Conservation (phyloP, 371 early-diverging fungal species). For the Cokeromyces recurvatus region DNA sequence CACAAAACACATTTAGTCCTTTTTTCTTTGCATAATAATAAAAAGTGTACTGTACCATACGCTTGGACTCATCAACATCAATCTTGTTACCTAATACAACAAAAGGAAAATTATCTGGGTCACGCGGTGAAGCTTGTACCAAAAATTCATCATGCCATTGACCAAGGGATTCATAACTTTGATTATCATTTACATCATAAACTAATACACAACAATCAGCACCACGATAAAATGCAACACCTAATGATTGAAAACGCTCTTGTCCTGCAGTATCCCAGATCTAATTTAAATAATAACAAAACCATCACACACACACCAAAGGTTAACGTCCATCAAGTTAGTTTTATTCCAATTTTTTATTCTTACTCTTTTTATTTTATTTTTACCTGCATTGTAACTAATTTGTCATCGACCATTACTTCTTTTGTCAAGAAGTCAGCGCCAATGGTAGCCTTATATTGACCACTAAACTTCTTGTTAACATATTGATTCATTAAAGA, state of each 20-base stretch:
- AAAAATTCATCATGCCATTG: conserved; percentile 97
- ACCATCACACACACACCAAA: too few relatives aligned
- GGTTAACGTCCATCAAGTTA: too few relatives aligned
- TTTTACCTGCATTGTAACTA: conserved; percentile 86
- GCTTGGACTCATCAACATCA: conserved; percentile 90
- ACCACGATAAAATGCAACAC: conserved; percentile 96
- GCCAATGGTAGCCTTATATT: conserved; percentile 99
- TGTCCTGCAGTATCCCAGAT: conserved; percentile 96
- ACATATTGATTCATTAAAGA: conserved; percentile 99
- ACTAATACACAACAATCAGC: conserved; percentile 98
- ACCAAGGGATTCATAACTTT: conserved; percentile 90
- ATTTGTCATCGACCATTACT: conserved; percentile 76
- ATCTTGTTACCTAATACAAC: conserved; percentile 98
- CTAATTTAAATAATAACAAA: too few relatives aligned
- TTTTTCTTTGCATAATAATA: not conserved
- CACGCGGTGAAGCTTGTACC: conserved; percentile 85
- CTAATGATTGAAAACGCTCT: conserved; percentile 97
- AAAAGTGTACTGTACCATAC: conserved; percentile 59
- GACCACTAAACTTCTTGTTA: conserved; percentile 94
- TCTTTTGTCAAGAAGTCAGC: conserved; percentile 99
- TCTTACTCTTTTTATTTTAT: not conserved
- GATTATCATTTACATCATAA: conserved; percentile 93
- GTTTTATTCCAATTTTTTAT: too few relatives aligned
- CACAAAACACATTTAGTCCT: not conserved
- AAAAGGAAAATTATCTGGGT: conserved; percentile 96